These are phyloP conservation scores for Dipteronia sinensis DNA, from an alignment of 345 rosid species.

Conservation along the genomic window DNA sequence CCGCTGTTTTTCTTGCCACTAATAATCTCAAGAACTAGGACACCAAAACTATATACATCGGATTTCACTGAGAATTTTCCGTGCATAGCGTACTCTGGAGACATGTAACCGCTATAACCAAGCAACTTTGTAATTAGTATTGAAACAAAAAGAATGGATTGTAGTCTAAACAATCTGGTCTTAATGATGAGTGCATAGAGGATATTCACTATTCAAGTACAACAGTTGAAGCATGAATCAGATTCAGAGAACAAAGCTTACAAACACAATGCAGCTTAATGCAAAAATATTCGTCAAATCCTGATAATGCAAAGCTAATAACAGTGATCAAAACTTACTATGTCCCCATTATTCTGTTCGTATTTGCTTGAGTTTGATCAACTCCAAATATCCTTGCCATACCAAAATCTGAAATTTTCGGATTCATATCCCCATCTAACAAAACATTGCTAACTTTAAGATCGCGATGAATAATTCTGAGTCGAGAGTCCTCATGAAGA, in stretches of 20 bases:
- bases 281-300: neutral
- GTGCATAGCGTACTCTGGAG: constrained; percentile 33
- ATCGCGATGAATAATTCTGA: constrained; percentile 57
- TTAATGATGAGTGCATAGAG: no score
- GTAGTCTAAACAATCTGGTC: no score
- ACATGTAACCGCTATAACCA: constrained; percentile 32
- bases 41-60: constrained; percentile 33
- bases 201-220: no score
- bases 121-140: neutral
- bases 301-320: neutral
- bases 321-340: constrained; percentile 1
- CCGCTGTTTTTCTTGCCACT: constrained; percentile 25
- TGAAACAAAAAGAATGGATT: neutral
- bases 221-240: no score
- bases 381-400: constrained; percentile 35
- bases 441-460: constrained; percentile 53
- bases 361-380: constrained; percentile 28
- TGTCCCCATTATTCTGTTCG: constrained; percentile 31
- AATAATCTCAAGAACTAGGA: constrained; percentile 33
- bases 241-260: no score
- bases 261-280: no score
- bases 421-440: constrained; percentile 31
- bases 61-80: constrained; percentile 36
- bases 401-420: constrained; percentile 40
- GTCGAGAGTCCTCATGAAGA: constrained; percentile 56